Evolutionary conservation across 176 grass and related monocot species (phyloP).

Genomic region (Cocos nucifera): DNA sequence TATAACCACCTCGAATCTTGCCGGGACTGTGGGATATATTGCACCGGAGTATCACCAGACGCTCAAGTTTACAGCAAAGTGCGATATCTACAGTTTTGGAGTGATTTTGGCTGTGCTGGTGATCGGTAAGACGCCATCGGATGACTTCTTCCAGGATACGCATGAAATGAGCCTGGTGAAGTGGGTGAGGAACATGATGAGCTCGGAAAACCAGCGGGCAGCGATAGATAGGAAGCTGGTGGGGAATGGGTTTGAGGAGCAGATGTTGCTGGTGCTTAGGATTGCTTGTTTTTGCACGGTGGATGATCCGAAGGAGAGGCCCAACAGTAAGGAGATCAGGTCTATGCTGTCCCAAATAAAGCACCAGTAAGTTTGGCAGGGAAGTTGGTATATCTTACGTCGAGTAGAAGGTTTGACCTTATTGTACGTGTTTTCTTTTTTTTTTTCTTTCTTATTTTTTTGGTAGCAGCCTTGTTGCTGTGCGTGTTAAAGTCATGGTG

Average conservation of each 20-base stretch:
- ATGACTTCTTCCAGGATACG: conserved; percentile 19
- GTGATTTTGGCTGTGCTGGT: conserved; percentile 15
- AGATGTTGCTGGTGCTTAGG: conserved; percentile 14
- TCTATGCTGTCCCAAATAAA: conserved; percentile 13
- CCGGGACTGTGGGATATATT: conserved; percentile 13
- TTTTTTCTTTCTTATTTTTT: no score
- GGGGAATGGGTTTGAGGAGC: background rate
- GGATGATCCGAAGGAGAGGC: conserved; percentile 14
- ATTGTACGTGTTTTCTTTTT: no score
- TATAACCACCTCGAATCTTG: conserved; percentile 4
- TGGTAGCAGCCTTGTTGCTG: no score
- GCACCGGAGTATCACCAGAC: conserved; percentile 13
- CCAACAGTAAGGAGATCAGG: conserved; percentile 4
- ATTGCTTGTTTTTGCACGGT: conserved; percentile 9
- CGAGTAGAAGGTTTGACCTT: no score
- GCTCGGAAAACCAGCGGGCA: background rate
- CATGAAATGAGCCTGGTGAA: conserved; percentile 13
- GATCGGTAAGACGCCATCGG: conserved; percentile 4
- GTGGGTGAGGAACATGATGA: conserved; percentile 6
- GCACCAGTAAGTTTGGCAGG: background rate
- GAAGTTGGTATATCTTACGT: no score
- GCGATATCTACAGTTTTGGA: conserved; percentile 21
- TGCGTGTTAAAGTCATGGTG: no score
- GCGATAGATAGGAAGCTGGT: conserved; percentile 2
- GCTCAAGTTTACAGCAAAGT: conserved; percentile 2